Evolutionary conservation across 768 basidiomycete species (phyloP).

Genomic region (Mrakia hoshinonis): DNA sequence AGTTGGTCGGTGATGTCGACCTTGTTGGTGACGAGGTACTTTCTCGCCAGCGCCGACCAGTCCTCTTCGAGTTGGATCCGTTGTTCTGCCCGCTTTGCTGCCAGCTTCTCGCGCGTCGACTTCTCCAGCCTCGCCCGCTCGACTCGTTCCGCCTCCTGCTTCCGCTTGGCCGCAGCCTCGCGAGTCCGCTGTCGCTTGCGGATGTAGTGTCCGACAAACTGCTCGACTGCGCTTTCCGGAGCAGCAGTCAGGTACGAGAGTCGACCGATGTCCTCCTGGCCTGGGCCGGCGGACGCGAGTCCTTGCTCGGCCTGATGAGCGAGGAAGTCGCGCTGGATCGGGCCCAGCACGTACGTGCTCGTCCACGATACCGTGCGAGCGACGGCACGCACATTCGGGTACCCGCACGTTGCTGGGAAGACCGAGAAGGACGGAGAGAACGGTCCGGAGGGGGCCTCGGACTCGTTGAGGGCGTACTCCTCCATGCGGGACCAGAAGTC

Average conservation of each 20-base stretch:
- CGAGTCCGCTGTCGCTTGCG: not conserved
- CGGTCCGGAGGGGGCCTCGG: not conserved
- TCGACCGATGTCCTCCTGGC: not conserved
- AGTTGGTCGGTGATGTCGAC: conserved; percentile 1
- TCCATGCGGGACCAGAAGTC: conserved; percentile 3
- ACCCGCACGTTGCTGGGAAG: conserved; percentile 7
- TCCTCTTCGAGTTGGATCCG: conserved; percentile 22
- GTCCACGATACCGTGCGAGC: not conserved
- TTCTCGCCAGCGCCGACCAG: conserved; percentile 12
- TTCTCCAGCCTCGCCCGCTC: conserved; percentile 3
- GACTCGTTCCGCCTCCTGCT: not conserved
- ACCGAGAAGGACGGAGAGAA: not conserved
- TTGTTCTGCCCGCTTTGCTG: conserved; percentile 8
- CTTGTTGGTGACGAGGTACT: not conserved
- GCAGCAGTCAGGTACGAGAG: conserved; percentile 9
- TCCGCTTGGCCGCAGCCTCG: not conserved
- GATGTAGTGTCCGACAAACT: not conserved
- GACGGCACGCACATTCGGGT: not conserved
- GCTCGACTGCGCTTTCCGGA: not conserved
- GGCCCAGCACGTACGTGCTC: not conserved
- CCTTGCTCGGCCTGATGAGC: not conserved
- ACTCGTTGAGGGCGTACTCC: not conserved
- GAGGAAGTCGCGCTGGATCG: conserved; percentile 14
- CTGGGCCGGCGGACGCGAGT: not conserved
- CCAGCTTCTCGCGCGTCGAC: not conserved